Evolutionary conservation across 108 stramenopile species (phyloP), one percentile per base, ranked within the genome.

Genomic region (Chaetoceros tenuissimus): DNA sequence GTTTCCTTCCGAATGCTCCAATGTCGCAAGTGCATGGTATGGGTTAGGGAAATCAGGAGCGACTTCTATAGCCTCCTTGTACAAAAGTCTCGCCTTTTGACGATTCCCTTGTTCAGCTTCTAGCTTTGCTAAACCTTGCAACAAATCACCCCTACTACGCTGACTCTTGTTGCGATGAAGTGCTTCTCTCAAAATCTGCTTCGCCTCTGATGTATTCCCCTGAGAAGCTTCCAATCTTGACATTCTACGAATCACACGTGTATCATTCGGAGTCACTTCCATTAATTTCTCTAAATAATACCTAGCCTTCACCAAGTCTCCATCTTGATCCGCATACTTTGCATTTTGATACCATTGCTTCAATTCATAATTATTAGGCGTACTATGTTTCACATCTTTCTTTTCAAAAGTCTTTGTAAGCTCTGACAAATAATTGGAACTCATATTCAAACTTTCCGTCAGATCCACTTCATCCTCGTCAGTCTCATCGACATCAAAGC

Each of bases 91-190:
- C 13, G 77, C 79, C 1, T 30, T 48, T 10, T 70, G 55, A 45
- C 53, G 63, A 31, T 68, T 59, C 1, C 75, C 78, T 31, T 53
- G 27, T 21, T 50, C 23, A 1, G 63, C 44, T 59, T 82, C 82
- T 28, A 89, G 59, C 34, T 78, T 73, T 29, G 68, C 88, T 56
- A 89, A 47, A 17, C 88, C 88, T 48, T 89, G 84, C 67, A 80
- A 66, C 27, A 89, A 48, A 56, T 77, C 68, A 0, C 75, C 68
- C 58, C 82, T 78, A 20, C 74, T 25, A 3, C 79, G 75, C 24
- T 52, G 31, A 28, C 19, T 18, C 20, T 60, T 55, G n/a, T n/a
- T n/a, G n/a, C n/a, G n/a, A n/a, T n/a, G n/a, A 22, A 85, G 29
- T 18, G 68, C 88, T 22, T 66, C 24, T 57, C 72, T 72, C 5